phyloP scores from a whole-genome alignment of 495 filamentous ascomycete species.

The Aspergillus heteromorphus region DNA sequence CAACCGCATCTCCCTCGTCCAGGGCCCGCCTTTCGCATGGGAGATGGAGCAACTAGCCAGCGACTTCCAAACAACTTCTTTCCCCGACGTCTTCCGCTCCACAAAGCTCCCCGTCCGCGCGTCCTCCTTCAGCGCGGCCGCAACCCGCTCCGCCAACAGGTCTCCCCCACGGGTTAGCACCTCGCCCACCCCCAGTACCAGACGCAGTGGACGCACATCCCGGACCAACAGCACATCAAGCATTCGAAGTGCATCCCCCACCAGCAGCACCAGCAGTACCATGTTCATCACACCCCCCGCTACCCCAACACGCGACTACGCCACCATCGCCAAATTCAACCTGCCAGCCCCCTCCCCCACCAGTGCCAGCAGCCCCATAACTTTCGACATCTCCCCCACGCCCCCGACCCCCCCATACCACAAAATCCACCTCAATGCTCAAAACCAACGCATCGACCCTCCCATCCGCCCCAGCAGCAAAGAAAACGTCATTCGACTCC shows the following conservation, averaged over 20 bases:
- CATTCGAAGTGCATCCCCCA: conserved; percentile 4
- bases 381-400: not conserved
- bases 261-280: conserved; percentile 10
- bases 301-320: not conserved
- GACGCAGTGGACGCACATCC: not conserved
- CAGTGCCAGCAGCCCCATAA: not conserved
- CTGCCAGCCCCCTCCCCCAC: not conserved
- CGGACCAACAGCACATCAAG: conserved; percentile 14
- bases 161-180: conserved; percentile 3
- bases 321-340: not conserved
- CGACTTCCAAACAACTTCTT: conserved; percentile 17
- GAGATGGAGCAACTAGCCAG: conserved; percentile 18
- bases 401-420: not conserved
- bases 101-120: conserved; percentile 12
- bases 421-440: conserved; percentile 13
- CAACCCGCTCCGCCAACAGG: not conserved
- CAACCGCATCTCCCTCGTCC: conserved; percentile 20
- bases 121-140: conserved; percentile 13
- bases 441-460: conserved; percentile 21
- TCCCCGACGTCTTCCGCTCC: conserved; percentile 21
- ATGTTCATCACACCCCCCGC: not conserved
- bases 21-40: conserved; percentile 23
- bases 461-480: conserved; percentile 11
- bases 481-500: conserved; percentile 14
- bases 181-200: conserved; percentile 12